Base-by-base conservation (phyloP, 768 basidiomycete species). In the Auriscalpium orientale region DNA sequence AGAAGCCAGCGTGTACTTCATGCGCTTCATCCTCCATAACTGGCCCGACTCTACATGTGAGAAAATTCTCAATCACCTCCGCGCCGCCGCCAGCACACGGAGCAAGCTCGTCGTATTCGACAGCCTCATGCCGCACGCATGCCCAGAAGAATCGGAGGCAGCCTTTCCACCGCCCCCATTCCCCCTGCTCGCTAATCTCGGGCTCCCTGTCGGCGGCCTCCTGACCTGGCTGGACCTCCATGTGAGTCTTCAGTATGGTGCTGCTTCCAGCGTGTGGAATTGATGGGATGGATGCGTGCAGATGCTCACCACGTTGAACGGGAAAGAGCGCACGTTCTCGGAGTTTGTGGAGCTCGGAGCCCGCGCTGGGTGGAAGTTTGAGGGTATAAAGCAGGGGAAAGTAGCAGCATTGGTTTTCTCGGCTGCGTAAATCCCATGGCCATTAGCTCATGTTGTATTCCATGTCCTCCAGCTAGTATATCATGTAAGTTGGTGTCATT, bases 361-460 rank as follows among this genome's bases (percentile, higher is more conserved):
- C 11, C 56, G 58, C 7, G 28, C 63, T n/a, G 70, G 70, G 3
- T 71, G 71, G 71, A 70, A 68, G 56, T 58, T 67, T 16, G 65
- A 67, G 52, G 48, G 56, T 28, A 57, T 63, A n/a, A 55, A 49
- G 36, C 48, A 35, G 6, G 38, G 38, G 9, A 18, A 11, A 33
- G 8, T 43, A 20, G 18, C 35, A 11, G 7, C 48, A 8, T 11
- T 55, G 16, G 38, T 55, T 11, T 44, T 40, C 11, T 28, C 47
- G 18, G 45, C 54, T 16, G 15, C 8, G 16, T 49, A 5, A 53
- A 28, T 4, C 28, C 4, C 2, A 4, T 28, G n/a, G n/a, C n/a
- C n/a, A n/a, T n/a, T n/a, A n/a, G n/a, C n/a, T n/a, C n/a, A n/a
- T n/a, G n/a, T n/a, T n/a, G n/a, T n/a, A n/a, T n/a, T n/a, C n/a